Evolutionary conservation across 108 stramenopile species (phyloP), one percentile per base, ranked within the genome.

Genomic region (Bacterosira constricta): DNA sequence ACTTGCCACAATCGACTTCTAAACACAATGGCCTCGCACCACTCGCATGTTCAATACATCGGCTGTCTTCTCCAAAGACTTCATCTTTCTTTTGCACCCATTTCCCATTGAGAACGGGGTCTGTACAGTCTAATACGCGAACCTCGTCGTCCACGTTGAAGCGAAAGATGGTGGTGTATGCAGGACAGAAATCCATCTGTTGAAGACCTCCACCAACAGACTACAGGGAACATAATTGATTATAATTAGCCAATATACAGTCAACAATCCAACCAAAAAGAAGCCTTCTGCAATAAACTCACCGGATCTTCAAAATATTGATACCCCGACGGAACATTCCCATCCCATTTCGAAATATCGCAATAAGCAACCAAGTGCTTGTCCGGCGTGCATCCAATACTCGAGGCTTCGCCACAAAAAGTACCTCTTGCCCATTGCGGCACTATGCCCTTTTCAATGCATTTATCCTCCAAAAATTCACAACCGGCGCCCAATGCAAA

Each of bases 401-500:
- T 56, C 17, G 27, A 35, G 38, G 49, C 46, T 15, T 31, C 52
- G 10, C 34, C 59, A 50, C 81, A 82, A 59, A 82, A 82, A 7
- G 49, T 66, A 1, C 72, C 81, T n/a, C 12, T 23, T 13, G 41
- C 71, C 71, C 71, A 82, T n/a, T 34, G 20, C 17, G 81, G 76
- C 4, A 82, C 69, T 13, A 66, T 30, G 9, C 73, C 82, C 17
- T 73, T 31, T 34, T 76, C 70, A 36, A 86, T 61, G 50, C 85
- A 86, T 7, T 72, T 69, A 26, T 73, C 60, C 34, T 81, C 44
- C 6, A 81, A 66, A 66, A 86, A 86, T 8, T 80, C 75, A 73
- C 85, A 86, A 0, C 85, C 85, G 21, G 80, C 85, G 38, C 79
- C 82, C 4, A 78, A 54, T 1, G 76, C 81, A 77, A 77, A 86